Base-by-base conservation (phyloP, 2,329 filamentous ascomycete genomes). In the Colletotrichum destructivum region DNA sequence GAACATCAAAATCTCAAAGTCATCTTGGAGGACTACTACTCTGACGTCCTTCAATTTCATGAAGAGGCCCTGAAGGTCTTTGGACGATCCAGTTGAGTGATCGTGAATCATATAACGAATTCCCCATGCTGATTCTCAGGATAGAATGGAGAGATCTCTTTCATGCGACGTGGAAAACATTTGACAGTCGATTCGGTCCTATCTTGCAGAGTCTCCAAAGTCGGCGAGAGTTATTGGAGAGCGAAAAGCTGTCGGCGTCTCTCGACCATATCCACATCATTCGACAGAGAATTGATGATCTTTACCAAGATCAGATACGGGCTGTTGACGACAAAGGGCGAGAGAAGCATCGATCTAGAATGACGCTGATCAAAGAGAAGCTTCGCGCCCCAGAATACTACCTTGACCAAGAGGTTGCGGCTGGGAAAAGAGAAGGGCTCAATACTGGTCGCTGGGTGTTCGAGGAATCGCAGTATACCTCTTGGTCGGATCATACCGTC, bases 111-210 rank as follows among this genome's bases (percentile, higher is more conserved):
- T 9, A 9, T 4, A 9, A 35, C 1, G 31, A 35, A 35, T 35
- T 9, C 2, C 7, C 2, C 5, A 4, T 35, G 1, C 31, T 35
- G 31, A 35, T 9, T 35, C 31, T 35, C 31, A 8, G 31, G 4
- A 9, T 11, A 49, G 42, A 18, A 47, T 60, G 42, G 42, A 31
- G 5, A 9, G 16, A 60, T 2, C 5, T 47, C 5, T 47, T 46
- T 7, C 42, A 60, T 35, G 35, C 57, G 3, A 60, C 57, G 44
- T 60, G 57, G 57, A 60, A 60, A 23, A 47, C 57, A 16, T 60
- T 60, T 23, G 42, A 60, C 42, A 12, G 40, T 26, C 57, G 42
- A 16, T 46, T 60, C 16, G 57, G 18, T 8, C 57, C 57, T 23
- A 60, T 60, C 11, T 13, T 60, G 4, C 57, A 60, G 11, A 60